Percentiles rank a stretch among this genome's conserved stretches.
These are phyloP conservation scores for Rosa persica DNA, from an alignment of 306 rosid species.

Conservation along the genomic window DNA sequence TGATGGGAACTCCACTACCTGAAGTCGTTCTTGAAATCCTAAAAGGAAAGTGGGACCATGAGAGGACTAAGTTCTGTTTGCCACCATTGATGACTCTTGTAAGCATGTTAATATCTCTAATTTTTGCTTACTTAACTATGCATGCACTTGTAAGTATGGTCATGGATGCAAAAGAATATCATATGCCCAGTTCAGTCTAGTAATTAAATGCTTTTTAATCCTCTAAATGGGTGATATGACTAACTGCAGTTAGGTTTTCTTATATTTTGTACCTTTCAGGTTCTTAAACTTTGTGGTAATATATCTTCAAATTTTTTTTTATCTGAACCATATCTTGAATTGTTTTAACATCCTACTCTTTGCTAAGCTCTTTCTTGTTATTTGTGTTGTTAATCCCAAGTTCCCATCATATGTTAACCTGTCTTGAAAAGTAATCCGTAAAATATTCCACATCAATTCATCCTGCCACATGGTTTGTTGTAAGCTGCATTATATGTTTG, in stretches of 20 bases:
- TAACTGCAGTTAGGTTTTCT: neutral
- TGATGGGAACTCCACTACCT: constrained; percentile 42
- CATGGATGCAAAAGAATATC: constrained; percentile 2
- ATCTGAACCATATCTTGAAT: neutral
- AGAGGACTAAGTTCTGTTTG: constrained; percentile 74
- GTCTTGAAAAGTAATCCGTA: neutral
- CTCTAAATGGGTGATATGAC: neutral
- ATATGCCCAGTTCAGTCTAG: neutral
- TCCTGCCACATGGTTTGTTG: neutral
- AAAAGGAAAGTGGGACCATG: constrained; percentile 88
- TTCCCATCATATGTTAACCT: no score
- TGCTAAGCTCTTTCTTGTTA: neutral
- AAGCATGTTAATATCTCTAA: constrained; percentile 39
- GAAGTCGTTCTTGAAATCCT: constrained; percentile 62
- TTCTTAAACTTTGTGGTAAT: neutral
- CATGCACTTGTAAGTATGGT: constrained; percentile 14
- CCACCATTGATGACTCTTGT: constrained; percentile 98
- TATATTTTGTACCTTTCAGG: neutral
- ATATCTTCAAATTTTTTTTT: neutral
- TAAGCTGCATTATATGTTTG: neutral
- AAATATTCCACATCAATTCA: neutral
- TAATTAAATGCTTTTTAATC: neutral
- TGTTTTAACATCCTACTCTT: neutral
- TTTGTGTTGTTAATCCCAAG: neutral
- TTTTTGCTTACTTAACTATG: constrained; percentile 15